A percentile compares a stretch with the other conserved stretches of the same genome.
Evolutionary conservation across 306 rosid genomes (phyloP).

Genomic region (Boehmeria nivea): DNA sequence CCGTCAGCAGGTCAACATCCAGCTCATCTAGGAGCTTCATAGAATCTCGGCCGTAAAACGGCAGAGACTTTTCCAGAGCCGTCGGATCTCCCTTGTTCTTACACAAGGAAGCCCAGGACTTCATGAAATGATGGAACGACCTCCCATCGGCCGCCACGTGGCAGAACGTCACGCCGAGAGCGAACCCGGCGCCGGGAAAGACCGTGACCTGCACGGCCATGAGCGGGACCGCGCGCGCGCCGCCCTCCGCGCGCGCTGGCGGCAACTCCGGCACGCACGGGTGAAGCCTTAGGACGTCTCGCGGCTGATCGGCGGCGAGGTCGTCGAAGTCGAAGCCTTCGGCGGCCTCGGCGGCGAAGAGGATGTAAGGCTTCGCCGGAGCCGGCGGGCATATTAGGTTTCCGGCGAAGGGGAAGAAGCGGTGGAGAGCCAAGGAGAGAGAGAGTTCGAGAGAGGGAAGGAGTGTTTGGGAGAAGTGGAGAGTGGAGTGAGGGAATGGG

Average conservation of each 20-base stretch:
- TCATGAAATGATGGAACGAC: slow-evolving; percentile 23
- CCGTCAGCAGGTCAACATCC: not conserved
- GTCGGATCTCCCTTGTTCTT: not conserved
- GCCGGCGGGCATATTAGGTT: slow-evolving; percentile 25
- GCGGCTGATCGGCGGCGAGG: slow-evolving; percentile 11
- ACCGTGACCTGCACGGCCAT: slow-evolving; percentile 27
- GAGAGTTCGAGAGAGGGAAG: slow-evolving; percentile 31
- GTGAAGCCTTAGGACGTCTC: slow-evolving; percentile 7
- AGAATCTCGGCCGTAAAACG: slow-evolving; percentile 2
- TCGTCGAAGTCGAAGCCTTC: slow-evolving; percentile 19
- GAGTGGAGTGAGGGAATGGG: slow-evolving; percentile 24
- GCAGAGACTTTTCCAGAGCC: not conserved
- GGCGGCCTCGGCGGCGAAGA: slow-evolving; percentile 20
- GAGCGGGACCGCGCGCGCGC: slow-evolving; percentile 13
- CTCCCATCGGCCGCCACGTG: slow-evolving; percentile 34
- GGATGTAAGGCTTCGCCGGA: slow-evolving; percentile 24
- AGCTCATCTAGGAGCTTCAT: slow-evolving; percentile 6
- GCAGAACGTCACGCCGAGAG: slow-evolving; percentile 11
- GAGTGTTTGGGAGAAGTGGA: slow-evolving; percentile 11
- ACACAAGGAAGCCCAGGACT: slow-evolving; percentile 29
- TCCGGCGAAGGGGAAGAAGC: slow-evolving; percentile 29
- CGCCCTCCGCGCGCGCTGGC: not conserved
- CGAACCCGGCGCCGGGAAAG: slow-evolving; percentile 23
- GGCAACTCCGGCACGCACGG: slow-evolving; percentile 27
- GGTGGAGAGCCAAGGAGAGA: slow-evolving; percentile 33